phyloP scores from a whole-genome alignment of 2,329 filamentous ascomycete genomes.

The Tricladium varicosporioides region DNA sequence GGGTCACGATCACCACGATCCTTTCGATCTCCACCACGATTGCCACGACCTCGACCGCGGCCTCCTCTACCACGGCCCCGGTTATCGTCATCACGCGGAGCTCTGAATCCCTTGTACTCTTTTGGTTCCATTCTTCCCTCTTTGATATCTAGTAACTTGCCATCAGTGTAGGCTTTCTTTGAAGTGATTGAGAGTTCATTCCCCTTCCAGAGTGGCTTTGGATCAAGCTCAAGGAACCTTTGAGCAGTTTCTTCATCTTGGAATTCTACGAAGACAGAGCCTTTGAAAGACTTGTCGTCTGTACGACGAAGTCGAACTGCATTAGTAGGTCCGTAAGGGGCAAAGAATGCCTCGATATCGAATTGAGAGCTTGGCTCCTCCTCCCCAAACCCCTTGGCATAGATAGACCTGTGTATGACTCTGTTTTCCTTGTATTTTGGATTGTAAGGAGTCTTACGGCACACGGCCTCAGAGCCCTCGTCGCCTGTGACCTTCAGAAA shows the following conservation, averaged over 20 bases:
- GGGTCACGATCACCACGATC: conserved; percentile 42
- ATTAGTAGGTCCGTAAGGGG: conserved; percentile 74
- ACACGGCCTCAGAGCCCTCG: conserved; percentile 68
- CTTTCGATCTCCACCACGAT: conserved; percentile 32
- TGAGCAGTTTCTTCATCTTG: conserved; percentile 72
- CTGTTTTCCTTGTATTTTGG: conserved; percentile 59
- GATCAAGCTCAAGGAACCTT: conserved; percentile 76
- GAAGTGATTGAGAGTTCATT: conserved; percentile 76
- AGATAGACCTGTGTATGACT: conserved; percentile 73
- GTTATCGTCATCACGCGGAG: conserved; percentile 4
- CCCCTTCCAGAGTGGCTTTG: conserved; percentile 81
- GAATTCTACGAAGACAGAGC: conserved; percentile 95
- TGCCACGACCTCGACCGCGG: conserved; percentile 33
- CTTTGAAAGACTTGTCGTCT: conserved; percentile 74
- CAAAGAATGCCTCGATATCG: conserved; percentile 91
- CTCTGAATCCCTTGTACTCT: conserved; percentile 33
- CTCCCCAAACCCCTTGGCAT: conserved; percentile 90
- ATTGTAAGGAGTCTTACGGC: conserved; percentile 72
- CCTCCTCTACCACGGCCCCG: not conserved
- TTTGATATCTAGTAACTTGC: conserved; percentile 70
- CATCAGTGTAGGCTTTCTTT: conserved; percentile 84
- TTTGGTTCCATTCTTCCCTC: conserved; percentile 64
- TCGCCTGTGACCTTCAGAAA: conserved; percentile 72
- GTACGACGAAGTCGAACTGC: conserved; percentile 83
- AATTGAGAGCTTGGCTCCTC: conserved; percentile 85